phyloP scores from a whole-genome alignment of 495 filamentous ascomycete genomes.

The Talaromyces nanjingensis region DNA sequence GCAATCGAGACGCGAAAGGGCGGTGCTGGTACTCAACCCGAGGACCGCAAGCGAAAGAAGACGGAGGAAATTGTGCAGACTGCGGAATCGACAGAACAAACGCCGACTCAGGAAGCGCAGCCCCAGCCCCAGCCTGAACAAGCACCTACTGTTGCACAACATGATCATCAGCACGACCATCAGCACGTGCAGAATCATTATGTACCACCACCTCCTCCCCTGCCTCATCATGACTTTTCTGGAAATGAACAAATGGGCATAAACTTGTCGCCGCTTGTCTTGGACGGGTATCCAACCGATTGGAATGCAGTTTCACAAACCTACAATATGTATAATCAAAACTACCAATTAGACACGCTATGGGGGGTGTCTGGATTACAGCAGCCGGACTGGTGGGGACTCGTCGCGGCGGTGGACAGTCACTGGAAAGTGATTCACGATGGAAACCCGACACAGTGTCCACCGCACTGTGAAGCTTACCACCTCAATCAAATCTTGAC shows the following conservation, averaged over 20 bases:
- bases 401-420: slow-evolving; percentile 42
- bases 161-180: slow-evolving; percentile 17
- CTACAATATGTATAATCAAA: slow-evolving; percentile 33
- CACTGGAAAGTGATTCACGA: slow-evolving; percentile 36
- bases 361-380: slow-evolving; percentile 39
- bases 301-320: slow-evolving; percentile 30
- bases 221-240: slow-evolving; percentile 12
- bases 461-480: slow-evolving; percentile 23
- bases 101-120: slow-evolving; percentile 24
- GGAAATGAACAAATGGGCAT: slow-evolving; percentile 18
- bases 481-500: slow-evolving; percentile 32
- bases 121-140: background rate
- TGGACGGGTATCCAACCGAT: slow-evolving; percentile 34
- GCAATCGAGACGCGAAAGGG: slow-evolving; percentile 52
- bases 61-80: slow-evolving; percentile 32
- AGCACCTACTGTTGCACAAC: background rate
- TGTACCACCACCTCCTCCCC: slow-evolving; percentile 17
- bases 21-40: slow-evolving; percentile 19
- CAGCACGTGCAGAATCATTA: slow-evolving; percentile 18
- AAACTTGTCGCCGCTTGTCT: slow-evolving; percentile 27
- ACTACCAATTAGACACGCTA: slow-evolving; percentile 36
- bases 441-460: slow-evolving; percentile 14
- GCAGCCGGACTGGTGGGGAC: slow-evolving; percentile 35
- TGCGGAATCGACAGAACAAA: slow-evolving; percentile 19
- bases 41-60: slow-evolving; percentile 36